Evolutionary conservation across 164 flowering plant genomes (phyloP).

Genomic region (Macadamia tetraphylla): DNA sequence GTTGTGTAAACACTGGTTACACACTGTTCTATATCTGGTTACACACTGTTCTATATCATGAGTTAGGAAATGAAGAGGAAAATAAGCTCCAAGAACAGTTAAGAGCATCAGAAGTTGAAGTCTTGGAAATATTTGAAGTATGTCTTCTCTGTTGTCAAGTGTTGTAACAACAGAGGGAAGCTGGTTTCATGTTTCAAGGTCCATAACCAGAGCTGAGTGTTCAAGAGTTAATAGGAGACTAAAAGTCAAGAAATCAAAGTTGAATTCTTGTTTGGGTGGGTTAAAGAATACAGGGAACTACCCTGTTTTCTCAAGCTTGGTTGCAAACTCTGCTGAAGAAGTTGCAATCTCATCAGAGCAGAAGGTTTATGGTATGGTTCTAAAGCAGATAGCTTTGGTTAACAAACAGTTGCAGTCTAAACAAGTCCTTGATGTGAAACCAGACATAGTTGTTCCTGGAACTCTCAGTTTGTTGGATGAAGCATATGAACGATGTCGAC

Average conservation of each 20-base stretch:
- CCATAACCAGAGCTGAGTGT: slow-evolving; percentile 9
- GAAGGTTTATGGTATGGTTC: slow-evolving; percentile 71
- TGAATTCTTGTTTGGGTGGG: slow-evolving; percentile 26
- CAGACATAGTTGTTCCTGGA: slow-evolving; percentile 47
- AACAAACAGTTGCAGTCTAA: slow-evolving; percentile 32
- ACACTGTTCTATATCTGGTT: too few relatives aligned
- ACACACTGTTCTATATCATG: neutral
- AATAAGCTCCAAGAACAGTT: neutral
- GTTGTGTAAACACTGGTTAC: too few relatives aligned
- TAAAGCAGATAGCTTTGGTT: slow-evolving; percentile 85
- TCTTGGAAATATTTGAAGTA: slow-evolving; percentile 16
- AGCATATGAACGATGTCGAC: slow-evolving; percentile 85
- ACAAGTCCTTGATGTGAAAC: slow-evolving; percentile 42
- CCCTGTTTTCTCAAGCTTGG: slow-evolving; percentile 37
- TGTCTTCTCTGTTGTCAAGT: slow-evolving; percentile 38
- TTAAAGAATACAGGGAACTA: slow-evolving; percentile 20
- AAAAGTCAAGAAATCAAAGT: slow-evolving; percentile 22
- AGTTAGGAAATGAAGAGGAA: neutral
- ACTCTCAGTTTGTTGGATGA: slow-evolving; percentile 49
- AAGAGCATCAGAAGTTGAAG: neutral
- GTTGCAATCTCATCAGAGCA: slow-evolving; percentile 53
- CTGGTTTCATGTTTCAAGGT: slow-evolving; percentile 19
- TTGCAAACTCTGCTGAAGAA: slow-evolving; percentile 52
- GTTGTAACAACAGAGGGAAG: slow-evolving; percentile 32
- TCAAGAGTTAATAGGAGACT: slow-evolving; percentile 18